Percentiles rank a stretch among this genome's conserved stretches.
Conservation (phyloP, 441 rosid genomes). For the Dalechampia spathulata region DNA sequence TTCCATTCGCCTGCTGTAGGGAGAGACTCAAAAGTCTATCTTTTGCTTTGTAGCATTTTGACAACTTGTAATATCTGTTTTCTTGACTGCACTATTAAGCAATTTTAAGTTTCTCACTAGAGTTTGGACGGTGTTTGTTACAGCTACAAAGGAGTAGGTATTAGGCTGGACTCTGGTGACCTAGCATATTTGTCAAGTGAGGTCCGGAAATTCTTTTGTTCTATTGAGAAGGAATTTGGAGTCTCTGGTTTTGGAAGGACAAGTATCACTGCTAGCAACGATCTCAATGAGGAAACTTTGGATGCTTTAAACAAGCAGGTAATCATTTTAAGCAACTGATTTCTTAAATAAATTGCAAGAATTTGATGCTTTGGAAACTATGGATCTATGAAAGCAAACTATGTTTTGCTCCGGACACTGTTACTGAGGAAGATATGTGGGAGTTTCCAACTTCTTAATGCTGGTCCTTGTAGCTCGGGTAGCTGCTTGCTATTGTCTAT, state of each 20-base stretch:
- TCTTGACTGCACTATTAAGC: not conserved
- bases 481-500: too few species aligned
- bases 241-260: slow-evolving; percentile 64
- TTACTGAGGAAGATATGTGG: too few species aligned
- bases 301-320: slow-evolving; percentile 97
- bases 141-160: slow-evolving; percentile 83
- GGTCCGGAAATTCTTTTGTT: slow-evolving; percentile 56
- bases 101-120: slow-evolving; percentile 7
- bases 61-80: too few species aligned
- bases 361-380: too few species aligned
- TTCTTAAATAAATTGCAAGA: too few species aligned
- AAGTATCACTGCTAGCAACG: slow-evolving; percentile 82
- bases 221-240: slow-evolving; percentile 63
- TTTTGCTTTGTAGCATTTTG: too few species aligned
- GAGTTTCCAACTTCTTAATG: too few species aligned
- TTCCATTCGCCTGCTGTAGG: too few species aligned
- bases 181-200: slow-evolving; percentile 75
- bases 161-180: slow-evolving; percentile 95
- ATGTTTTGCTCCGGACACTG: too few species aligned
- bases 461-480: too few species aligned
- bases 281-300: slow-evolving; percentile 91
- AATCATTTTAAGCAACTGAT: slow-evolving; percentile 7
- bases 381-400: too few species aligned
- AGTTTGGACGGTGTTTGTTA: slow-evolving; percentile 22
- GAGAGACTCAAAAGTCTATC: too few species aligned